Conservation (phyloP, 768 basidiomycete genomes). For the Boletus insuetus region DNA sequence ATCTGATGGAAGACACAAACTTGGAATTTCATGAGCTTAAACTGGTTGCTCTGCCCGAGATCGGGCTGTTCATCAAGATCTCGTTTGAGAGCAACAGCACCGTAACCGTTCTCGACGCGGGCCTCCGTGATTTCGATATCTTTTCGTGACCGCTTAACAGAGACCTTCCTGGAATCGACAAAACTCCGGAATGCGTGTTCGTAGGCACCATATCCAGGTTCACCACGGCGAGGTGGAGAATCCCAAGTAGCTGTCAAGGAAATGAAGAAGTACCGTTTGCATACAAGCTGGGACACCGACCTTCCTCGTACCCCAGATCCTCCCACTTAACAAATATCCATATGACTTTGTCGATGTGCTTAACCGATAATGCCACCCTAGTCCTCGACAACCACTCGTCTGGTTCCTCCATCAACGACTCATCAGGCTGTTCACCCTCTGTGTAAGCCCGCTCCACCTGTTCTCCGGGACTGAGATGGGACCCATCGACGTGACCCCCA, state of each 20-base stretch:
- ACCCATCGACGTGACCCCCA: conserved; percentile 30
- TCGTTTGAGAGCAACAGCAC: conserved; percentile 42
- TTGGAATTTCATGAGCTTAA: conserved; percentile 87
- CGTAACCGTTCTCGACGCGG: conserved; percentile 57
- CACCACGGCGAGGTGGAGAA: conserved; percentile 67
- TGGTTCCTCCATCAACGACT: conserved; percentile 52
- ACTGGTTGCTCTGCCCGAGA: conserved; percentile 59
- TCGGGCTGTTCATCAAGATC: conserved; percentile 51
- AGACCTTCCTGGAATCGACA: conserved; percentile 57
- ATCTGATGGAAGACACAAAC: conserved; percentile 36
- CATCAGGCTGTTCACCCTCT: conserved; percentile 63
- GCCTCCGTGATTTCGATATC: conserved; percentile 46
- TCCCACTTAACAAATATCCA: conserved; percentile 94
- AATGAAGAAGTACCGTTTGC: not conserved
- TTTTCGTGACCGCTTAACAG: conserved; percentile 46
- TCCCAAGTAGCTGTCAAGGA: conserved; percentile 80
- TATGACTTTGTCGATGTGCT: conserved; percentile 59
- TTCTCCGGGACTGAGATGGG: conserved; percentile 17
- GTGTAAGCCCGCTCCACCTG: conserved; percentile 42
- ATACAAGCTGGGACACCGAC: conserved; percentile 39
- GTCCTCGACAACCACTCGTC: conserved; percentile 48
- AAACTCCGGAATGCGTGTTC: conserved; percentile 64
- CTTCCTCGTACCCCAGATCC: conserved; percentile 90
- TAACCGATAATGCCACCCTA: conserved; percentile 41
- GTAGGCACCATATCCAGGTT: conserved; percentile 62